These are phyloP conservation scores for Termitomyces sp. DNA, from an alignment of 768 basidiomycete species.

Conservation along the genomic window DNA sequence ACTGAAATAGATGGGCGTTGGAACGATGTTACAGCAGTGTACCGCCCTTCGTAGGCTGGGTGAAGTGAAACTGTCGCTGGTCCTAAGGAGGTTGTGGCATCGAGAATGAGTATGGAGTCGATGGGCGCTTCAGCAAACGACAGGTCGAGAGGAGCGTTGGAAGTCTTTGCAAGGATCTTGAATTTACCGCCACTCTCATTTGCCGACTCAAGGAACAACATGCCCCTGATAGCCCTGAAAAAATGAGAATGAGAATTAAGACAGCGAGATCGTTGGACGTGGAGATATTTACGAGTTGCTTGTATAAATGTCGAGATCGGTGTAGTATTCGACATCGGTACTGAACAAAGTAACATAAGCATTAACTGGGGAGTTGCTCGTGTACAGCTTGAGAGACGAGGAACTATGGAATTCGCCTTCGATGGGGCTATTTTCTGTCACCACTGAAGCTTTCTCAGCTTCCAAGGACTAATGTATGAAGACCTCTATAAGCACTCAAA, in stretches of 20 bases:
- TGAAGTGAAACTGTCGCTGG: conserved; percentile 11
- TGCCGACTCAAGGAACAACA: conserved; percentile 6
- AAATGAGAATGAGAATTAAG: neutral
- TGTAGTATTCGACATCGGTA: conserved; percentile 18
- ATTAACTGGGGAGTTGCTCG: conserved; percentile 36
- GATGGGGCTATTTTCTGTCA: conserved; percentile 40
- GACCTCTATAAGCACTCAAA: neutral
- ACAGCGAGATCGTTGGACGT: neutral
- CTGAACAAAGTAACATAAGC: conserved; percentile 31
- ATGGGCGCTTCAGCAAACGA: conserved; percentile 11
- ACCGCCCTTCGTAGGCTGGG: conserved; percentile 16
- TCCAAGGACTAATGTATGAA: conserved; percentile 27
- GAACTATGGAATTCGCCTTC: conserved; percentile 37
- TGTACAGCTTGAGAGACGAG: conserved; percentile 22
- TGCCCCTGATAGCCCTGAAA: conserved; percentile 5
- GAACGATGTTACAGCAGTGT: conserved; percentile 8
- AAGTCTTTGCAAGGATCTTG: conserved; percentile 9
- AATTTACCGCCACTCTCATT: conserved; percentile 12
- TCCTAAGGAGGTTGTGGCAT: conserved; percentile 12
- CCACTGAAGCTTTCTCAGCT: conserved; percentile 19
- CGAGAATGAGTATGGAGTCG: conserved; percentile 11
- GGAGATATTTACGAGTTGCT: conserved; percentile 32
- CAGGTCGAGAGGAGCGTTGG: conserved; percentile 8
- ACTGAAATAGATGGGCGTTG: neutral
- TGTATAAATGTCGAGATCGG: conserved; percentile 23